Evolutionary conservation across 2,329 filamentous ascomycete species (phyloP).

Genomic region (Cladorrhinum sp.): DNA sequence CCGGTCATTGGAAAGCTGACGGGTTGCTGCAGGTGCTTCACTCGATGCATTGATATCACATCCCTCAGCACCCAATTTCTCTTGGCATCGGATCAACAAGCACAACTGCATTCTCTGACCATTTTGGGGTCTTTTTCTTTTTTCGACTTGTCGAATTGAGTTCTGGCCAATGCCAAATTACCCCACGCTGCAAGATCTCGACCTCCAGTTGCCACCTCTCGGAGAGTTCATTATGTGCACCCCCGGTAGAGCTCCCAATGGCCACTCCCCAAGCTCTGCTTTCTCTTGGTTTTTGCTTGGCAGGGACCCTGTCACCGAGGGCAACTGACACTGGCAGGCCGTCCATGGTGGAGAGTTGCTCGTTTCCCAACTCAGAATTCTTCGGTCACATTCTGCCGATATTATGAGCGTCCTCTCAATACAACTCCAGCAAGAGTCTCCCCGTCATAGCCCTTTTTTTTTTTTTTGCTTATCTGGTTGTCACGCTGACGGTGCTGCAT

Average conservation of each 20-base stretch:
- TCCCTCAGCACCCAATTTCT: neutral
- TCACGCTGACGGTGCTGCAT: neutral
- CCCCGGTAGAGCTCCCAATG: neutral
- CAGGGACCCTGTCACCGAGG: neutral
- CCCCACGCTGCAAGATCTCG: slow-evolving; percentile 8
- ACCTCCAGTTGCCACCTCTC: neutral
- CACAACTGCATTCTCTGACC: neutral
- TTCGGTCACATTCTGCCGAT: neutral
- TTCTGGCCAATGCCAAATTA: neutral
- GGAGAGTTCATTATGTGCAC: neutral
- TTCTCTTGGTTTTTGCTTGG: neutral
- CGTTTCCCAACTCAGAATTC: neutral
- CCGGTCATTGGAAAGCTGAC: slow-evolving; percentile 10
- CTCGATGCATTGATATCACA: slow-evolving; percentile 22
- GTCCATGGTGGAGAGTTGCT: neutral
- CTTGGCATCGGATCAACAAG: neutral
- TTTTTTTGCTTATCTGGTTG: no score
- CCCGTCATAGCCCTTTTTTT: no score
- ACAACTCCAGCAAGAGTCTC: neutral
- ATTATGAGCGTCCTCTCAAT: slow-evolving; percentile 1
- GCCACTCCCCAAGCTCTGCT: slow-evolving; percentile 4
- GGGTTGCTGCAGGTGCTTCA: slow-evolving; percentile 7
- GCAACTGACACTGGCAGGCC: neutral
- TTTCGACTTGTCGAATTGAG: neutral
- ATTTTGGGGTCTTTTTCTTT: neutral